phyloP scores from a whole-genome alignment of 805 yeast species.

The Hagleromyces aurorensis region DNA sequence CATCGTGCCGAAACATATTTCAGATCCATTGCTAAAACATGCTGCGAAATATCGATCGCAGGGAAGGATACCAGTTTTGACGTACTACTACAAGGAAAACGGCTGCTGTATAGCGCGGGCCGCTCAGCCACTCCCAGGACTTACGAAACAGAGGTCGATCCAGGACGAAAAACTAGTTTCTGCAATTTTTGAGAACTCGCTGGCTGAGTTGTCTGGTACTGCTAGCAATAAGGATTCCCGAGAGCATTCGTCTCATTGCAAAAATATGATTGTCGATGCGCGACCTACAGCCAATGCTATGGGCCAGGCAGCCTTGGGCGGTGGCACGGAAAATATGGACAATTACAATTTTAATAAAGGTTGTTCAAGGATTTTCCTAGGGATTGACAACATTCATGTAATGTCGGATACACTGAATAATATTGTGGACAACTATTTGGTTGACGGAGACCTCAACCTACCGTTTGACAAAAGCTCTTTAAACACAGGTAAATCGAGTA shows the following conservation, averaged over 20 bases:
- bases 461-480: conserved; percentile 50
- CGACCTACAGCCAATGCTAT: conserved; percentile 91
- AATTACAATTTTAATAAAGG: conserved; percentile 58
- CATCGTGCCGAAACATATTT: conserved; percentile 66
- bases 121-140: conserved; percentile 87
- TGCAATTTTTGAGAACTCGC: conserved; percentile 64
- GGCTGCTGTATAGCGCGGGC: conserved; percentile 80
- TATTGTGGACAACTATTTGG: conserved; percentile 48
- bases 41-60: conserved; percentile 85
- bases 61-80: conserved; percentile 70
- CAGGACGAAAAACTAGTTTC: conserved; percentile 82
- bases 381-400: conserved; percentile 92
- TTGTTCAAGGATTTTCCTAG: conserved; percentile 61
- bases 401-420: conserved; percentile 77
- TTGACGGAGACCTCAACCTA: conserved; percentile 55
- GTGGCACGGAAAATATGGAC: conserved; percentile 94
- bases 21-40: conserved; percentile 76
- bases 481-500: conserved; percentile 41
- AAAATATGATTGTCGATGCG: conserved; percentile 78
- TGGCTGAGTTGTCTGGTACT: conserved; percentile 31
- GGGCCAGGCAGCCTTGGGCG: conserved; percentile 95
- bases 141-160: conserved; percentile 76
- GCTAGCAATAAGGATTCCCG: conserved; percentile 12
- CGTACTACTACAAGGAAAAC: conserved; percentile 63
- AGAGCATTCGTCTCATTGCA: conserved; percentile 28